Conservation (phyloP, 495 filamentous ascomycete species). For the Tuber indicum region DNA sequence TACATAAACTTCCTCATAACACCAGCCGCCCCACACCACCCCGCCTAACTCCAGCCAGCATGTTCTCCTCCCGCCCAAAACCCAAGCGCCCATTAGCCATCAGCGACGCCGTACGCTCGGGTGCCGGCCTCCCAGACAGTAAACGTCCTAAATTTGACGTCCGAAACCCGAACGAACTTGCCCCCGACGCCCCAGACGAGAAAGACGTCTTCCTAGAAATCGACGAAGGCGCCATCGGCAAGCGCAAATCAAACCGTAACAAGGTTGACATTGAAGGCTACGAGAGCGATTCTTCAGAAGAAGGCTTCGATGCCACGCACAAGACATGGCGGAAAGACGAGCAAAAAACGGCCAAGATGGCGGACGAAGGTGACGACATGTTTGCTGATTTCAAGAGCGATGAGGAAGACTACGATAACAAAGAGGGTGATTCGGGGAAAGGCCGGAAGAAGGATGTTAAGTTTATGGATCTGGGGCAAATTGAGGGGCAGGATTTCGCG, state of each 20-base stretch:
- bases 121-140: conserved; percentile 50
- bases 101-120: conserved; percentile 57
- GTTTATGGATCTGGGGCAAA: conserved; percentile 68
- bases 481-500: conserved; percentile 73
- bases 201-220: conserved; percentile 71
- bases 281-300: conserved; percentile 88
- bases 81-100: conserved; percentile 68
- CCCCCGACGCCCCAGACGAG: conserved; percentile 55
- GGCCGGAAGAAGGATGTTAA: conserved; percentile 63
- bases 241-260: conserved; percentile 71
- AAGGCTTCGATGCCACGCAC: conserved; percentile 64
- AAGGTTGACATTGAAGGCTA: conserved; percentile 95
- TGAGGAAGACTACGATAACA: conserved; percentile 51
- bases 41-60: conserved; percentile 36
- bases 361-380: conserved; percentile 64
- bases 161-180: conserved; percentile 86
- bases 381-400: conserved; percentile 72
- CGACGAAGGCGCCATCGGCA: conserved; percentile 83
- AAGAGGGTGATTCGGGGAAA: conserved; percentile 45
- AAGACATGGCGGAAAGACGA: conserved; percentile 43
- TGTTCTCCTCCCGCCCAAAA: conserved; percentile 71
- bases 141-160: conserved; percentile 86
- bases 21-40: background rate
- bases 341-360: conserved; percentile 52
- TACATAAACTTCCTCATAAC: background rate